Conservation (phyloP, 371 early-diverging fungal genomes). For the Rhizomucor pusillus region DNA sequence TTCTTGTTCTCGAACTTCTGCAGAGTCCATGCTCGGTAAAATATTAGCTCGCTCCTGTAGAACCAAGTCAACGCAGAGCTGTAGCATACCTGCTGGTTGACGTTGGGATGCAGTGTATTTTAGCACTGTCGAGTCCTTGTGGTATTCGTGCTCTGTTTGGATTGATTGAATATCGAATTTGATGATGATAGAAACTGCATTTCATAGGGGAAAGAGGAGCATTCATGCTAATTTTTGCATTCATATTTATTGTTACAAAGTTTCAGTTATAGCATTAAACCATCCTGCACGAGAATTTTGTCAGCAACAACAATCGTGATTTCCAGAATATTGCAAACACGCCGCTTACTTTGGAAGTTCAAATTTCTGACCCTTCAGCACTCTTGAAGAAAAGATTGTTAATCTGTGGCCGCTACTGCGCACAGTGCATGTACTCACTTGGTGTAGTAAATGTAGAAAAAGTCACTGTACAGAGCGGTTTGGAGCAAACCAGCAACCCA, state of each 20-base stretch:
- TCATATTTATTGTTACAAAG: not conserved
- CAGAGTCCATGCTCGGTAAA: too few species aligned
- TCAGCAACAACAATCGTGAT: not conserved
- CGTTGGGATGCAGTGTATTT: constrained; percentile 89
- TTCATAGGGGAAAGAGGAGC: not conserved
- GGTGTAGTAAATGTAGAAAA: constrained; percentile 97
- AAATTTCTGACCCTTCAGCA: constrained; percentile 84
- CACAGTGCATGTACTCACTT: constrained; percentile 55
- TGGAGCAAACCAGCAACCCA: constrained; percentile 91
- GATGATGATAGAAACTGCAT: too few species aligned
- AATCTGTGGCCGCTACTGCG: not conserved
- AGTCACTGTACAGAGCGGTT: constrained; percentile 96
- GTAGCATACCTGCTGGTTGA: constrained; percentile 18
- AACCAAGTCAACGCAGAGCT: constrained; percentile 7
- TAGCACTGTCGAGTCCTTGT: constrained; percentile 73
- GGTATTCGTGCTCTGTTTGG: not conserved
- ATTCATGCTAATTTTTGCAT: constrained; percentile 11
- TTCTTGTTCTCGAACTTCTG: too few species aligned
- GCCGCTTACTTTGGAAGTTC: constrained; percentile 57
- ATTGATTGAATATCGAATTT: not conserved
- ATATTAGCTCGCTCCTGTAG: constrained; percentile 52
- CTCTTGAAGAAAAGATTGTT: constrained; percentile 40
- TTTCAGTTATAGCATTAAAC: constrained; percentile 5
- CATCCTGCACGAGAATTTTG: constrained; percentile 6
- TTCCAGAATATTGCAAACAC: not conserved